These are phyloP conservation scores for Corylus americana DNA, from an alignment of 306 rosid genomes.

Conservation along the genomic window DNA sequence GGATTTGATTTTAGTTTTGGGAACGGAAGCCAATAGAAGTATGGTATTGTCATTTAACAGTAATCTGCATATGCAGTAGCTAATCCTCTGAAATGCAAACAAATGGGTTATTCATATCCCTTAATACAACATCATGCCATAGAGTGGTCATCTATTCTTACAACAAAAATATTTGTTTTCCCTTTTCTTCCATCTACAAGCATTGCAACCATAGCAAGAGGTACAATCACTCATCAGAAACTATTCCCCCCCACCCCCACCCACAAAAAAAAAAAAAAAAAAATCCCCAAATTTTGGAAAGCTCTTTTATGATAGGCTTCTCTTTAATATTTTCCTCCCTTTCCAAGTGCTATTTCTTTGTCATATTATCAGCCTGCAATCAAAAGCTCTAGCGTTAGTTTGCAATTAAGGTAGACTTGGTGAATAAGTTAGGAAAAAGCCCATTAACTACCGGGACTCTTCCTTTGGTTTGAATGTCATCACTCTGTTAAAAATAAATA, in stretches of 20 bases:
- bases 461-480: slow-evolving; percentile 64
- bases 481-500: slow-evolving; percentile 45
- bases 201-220: neutral
- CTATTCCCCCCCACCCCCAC: neutral
- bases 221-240: neutral
- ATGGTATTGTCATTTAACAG: too few species aligned
- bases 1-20: too few species aligned
- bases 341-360: slow-evolving; percentile 72
- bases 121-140: slow-evolving; percentile 15
- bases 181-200: neutral
- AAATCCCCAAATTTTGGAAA: slow-evolving; percentile 53
- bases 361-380: slow-evolving; percentile 65
- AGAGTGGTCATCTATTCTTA: neutral
- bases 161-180: neutral
- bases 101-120: neutral
- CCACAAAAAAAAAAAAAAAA: neutral
- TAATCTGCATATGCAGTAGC: neutral
- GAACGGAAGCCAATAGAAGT: too few species aligned
- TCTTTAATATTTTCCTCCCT: slow-evolving; percentile 55
- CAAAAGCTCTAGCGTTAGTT: slow-evolving; percentile 25
- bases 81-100: neutral
- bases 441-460: slow-evolving; percentile 40
- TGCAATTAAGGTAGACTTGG: slow-evolving; percentile 12
- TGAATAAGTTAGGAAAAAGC: neutral
- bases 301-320: slow-evolving; percentile 67